Evolutionary conservation across 106 monocot species (phyloP).

Genomic region (Dendrobium officinale): DNA sequence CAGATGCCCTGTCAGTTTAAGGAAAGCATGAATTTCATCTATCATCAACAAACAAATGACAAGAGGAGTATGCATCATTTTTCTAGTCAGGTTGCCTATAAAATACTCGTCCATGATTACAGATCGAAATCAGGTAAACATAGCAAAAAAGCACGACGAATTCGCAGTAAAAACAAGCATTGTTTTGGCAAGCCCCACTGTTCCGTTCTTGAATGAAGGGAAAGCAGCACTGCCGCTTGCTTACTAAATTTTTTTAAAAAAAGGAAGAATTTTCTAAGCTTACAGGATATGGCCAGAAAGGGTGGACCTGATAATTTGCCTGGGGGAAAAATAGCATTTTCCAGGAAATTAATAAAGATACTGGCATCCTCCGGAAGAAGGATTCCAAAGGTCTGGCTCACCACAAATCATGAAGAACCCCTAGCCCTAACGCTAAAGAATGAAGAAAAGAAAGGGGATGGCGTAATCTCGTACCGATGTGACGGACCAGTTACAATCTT

Average conservation of each 20-base stretch:
- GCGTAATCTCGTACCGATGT: conserved; percentile 39
- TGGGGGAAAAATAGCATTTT: not conserved
- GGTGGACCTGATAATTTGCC: not conserved
- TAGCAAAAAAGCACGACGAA: not conserved
- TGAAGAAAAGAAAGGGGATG: not conserved
- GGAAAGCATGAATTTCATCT: not conserved
- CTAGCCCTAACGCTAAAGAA: not conserved
- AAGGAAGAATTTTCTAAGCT: not conserved
- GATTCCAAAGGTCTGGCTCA: not conserved
- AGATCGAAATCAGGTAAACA: not conserved
- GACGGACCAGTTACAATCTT: conserved; percentile 57
- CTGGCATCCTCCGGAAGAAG: not conserved
- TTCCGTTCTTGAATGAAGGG: not conserved
- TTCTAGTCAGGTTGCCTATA: not conserved
- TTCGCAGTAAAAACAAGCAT: not conserved
- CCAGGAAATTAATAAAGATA: not conserved
- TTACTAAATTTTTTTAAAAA: not conserved
- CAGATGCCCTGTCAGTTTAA: not conserved
- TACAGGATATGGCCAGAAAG: not conserved
- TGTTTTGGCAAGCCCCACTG: not conserved
- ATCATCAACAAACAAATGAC: not conserved
- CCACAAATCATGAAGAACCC: not conserved
- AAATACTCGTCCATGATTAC: not conserved
- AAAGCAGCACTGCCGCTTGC: not conserved
- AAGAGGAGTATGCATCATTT: not conserved